A percentile compares a stretch with the other conserved stretches of the same genome.
Evolutionary conservation across 2,329 filamentous ascomycete species (phyloP).

Genomic region (Alternaria sp.): DNA sequence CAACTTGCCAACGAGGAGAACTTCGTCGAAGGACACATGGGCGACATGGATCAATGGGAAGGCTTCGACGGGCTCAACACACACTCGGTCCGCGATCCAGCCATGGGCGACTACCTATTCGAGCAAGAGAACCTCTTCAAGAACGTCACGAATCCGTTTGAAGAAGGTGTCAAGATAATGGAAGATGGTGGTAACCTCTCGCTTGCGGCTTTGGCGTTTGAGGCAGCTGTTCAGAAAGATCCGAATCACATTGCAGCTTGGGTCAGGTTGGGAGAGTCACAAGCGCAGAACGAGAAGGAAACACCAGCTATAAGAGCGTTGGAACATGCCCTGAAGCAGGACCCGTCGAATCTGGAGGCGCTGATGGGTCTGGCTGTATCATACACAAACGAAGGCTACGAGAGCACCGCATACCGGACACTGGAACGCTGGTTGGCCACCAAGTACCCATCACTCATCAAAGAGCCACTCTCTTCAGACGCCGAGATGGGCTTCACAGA

Average conservation of each 20-base stretch:
- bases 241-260: slow-evolving; percentile 88
- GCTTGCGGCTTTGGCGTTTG: slow-evolving; percentile 90
- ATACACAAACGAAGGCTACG: slow-evolving; percentile 98
- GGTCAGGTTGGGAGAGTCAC: slow-evolving; percentile 88
- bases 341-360: slow-evolving; percentile 84
- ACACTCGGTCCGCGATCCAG: slow-evolving; percentile 73
- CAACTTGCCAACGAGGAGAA: slow-evolving; percentile 72
- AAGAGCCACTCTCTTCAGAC: slow-evolving; percentile 73
- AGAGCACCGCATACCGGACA: slow-evolving; percentile 94
- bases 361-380: slow-evolving; percentile 96
- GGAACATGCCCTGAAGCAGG: slow-evolving; percentile 86
- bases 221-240: slow-evolving; percentile 91
- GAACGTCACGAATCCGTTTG: slow-evolving; percentile 81
- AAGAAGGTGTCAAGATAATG: slow-evolving; percentile 92
- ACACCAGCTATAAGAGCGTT: slow-evolving; percentile 92
- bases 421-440: slow-evolving; percentile 96
- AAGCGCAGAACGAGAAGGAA: slow-evolving; percentile 99
- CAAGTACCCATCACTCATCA: slow-evolving; percentile 86
- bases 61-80: slow-evolving; percentile 74
- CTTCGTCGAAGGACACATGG: slow-evolving; percentile 67
- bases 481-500: slow-evolving; percentile 95
- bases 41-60: slow-evolving; percentile 82
- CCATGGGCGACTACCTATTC: slow-evolving; percentile 89
- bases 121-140: slow-evolving; percentile 93
- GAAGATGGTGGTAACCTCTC: slow-evolving; percentile 92